A percentile compares a stretch with the other conserved stretches of the same genome.
phyloP scores from a whole-genome alignment of 1,284 basidiomycete species.

The Ceratobasidium sp. region DNA sequence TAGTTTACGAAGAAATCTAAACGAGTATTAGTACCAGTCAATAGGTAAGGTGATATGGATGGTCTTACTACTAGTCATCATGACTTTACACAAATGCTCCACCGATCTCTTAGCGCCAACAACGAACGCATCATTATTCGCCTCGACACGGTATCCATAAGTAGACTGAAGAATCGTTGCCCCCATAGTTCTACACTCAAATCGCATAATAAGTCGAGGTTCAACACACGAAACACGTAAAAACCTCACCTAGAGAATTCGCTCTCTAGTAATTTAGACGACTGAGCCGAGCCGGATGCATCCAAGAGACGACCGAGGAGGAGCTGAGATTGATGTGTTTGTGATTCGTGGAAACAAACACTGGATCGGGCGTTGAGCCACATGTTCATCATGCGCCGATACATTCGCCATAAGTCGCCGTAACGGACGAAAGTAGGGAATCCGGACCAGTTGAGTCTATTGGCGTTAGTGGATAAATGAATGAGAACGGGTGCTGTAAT shows the following conservation, averaged over 20 bases:
- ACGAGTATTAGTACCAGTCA: not conserved
- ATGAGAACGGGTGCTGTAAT: not conserved
- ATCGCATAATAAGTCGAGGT: not conserved
- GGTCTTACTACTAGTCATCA: constrained; percentile 11
- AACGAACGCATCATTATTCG: constrained; percentile 4
- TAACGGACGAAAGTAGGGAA: constrained; percentile 7
- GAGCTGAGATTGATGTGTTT: constrained; percentile 12
- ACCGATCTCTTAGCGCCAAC: constrained; percentile 7
- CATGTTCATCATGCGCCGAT: constrained; percentile 33
- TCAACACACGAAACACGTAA: not conserved
- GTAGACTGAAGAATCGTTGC: constrained; percentile 16
- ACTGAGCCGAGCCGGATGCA: not conserved
- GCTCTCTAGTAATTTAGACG: not conserved
- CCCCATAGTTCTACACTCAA: not conserved
- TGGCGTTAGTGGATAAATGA: no score
- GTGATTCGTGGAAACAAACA: not conserved
- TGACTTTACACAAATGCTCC: constrained; percentile 2
- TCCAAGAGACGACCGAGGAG: not conserved
- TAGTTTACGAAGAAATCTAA: constrained; percentile 30
- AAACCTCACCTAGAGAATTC: constrained; percentile 17
- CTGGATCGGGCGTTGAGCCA: constrained; percentile 20
- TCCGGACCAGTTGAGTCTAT: constrained; percentile 20
- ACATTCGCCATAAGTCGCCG: constrained; percentile 19
- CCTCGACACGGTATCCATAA: constrained; percentile 20
- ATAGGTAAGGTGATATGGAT: not conserved